phyloP scores from a whole-genome alignment of 257 asterid species.

The Solanum appendiculatum region DNA sequence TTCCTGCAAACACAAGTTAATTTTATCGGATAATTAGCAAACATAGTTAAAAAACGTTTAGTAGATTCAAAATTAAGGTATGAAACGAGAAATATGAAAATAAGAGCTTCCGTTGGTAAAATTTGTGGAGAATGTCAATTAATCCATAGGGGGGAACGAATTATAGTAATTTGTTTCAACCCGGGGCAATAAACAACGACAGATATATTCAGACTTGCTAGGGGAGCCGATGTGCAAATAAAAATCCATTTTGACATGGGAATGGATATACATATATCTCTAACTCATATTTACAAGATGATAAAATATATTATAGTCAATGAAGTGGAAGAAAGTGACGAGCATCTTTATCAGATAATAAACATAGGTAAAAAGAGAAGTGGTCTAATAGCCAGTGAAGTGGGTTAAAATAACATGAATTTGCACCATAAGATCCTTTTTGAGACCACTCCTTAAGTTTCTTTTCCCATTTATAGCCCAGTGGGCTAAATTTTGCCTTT shows the following conservation, averaged over 20 bases:
- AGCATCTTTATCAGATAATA: neutral
- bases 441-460: neutral
- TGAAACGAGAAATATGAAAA: neutral
- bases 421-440: neutral
- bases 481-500: neutral
- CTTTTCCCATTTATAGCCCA: neutral
- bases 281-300: neutral
- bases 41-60: neutral
- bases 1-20: conserved; percentile 35
- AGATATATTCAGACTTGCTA: neutral
- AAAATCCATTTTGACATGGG: neutral
- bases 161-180: neutral
- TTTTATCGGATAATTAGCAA: neutral
- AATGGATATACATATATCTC: neutral
- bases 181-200: neutral
- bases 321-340: neutral
- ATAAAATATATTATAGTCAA: neutral
- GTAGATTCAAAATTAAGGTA: neutral
- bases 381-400: neutral
- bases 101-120: neutral
- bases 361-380: neutral
- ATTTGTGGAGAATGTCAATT: neutral
- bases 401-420: neutral
- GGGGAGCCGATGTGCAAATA: neutral
- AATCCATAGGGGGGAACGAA: neutral